Percentiles rank a stretch among this genome's conserved stretches.
Evolutionary conservation across 2,329 filamentous ascomycete species (phyloP).

Genomic region (Erysiphe pulchra): DNA sequence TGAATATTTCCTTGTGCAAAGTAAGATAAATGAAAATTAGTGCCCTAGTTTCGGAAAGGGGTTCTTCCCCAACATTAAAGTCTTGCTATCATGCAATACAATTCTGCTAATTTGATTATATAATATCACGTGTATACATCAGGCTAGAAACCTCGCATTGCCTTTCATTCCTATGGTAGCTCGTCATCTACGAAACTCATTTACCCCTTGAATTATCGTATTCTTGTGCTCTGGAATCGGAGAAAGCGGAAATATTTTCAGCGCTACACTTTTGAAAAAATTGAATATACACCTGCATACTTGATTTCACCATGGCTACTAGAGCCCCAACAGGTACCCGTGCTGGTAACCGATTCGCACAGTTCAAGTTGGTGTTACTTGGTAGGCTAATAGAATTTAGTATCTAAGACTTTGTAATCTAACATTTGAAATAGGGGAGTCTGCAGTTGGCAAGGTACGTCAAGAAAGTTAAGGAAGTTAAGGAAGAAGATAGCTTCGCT

Average conservation of each 20-base stretch:
- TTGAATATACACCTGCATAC: neutral
- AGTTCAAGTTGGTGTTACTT: slow-evolving; percentile 95
- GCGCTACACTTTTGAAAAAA: neutral
- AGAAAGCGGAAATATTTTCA: neutral
- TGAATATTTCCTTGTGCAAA: no score
- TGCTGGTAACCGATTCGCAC: slow-evolving; percentile 63
- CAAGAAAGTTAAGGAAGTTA: neutral
- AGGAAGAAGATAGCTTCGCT: slow-evolving; percentile 4
- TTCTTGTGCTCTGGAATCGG: neutral
- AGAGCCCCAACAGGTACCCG: slow-evolving; percentile 41
- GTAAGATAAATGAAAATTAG: no score
- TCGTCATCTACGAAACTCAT: neutral
- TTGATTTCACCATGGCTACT: slow-evolving; percentile 43
- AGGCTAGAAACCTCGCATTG: neutral
- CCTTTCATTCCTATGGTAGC: neutral
- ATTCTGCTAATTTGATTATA: neutral
- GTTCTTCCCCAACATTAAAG: no score
- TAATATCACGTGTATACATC: neutral
- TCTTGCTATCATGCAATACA: no score
- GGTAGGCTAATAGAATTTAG: slow-evolving; percentile 30
- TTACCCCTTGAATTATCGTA: neutral
- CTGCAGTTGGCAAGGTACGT: slow-evolving; percentile 85
- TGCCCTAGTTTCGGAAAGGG: no score
- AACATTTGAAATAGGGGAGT: slow-evolving; percentile 47
- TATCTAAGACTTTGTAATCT: slow-evolving; percentile 10